A percentile compares a stretch with the other conserved stretches of the same genome.
Conservation (phyloP, 257 asterid genomes). For the Solanum arcanum region DNA sequence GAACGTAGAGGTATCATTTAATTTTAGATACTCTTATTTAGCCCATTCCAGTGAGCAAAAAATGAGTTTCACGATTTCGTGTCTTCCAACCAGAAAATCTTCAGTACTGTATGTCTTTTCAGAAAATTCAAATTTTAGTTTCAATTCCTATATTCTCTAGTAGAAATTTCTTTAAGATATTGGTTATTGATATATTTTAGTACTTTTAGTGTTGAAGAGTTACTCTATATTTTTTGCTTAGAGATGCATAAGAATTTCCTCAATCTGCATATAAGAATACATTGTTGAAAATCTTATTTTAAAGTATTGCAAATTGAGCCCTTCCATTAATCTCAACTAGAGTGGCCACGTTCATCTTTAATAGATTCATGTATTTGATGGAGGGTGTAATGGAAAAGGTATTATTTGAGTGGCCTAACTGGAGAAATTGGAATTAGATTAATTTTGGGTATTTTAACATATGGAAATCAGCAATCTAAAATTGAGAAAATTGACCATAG, state of each 20-base stretch:
- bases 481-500: background rate
- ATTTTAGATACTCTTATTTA: background rate
- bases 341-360: background rate
- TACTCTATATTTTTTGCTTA: accelerated
- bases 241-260: background rate
- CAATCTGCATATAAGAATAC: background rate
- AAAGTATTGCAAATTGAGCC: background rate
- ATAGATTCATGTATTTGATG: background rate
- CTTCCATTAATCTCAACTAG: background rate
- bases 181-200: background rate
- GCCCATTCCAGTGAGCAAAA: background rate
- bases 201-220: background rate
- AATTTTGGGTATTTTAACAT: background rate
- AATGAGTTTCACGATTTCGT: background rate
- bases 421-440: background rate
- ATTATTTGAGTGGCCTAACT: background rate
- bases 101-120: background rate
- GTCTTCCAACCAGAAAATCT: background rate
- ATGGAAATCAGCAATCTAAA: background rate
- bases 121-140: background rate
- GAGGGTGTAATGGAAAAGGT: background rate
- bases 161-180: background rate
- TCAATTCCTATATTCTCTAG: background rate
- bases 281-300: background rate
- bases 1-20: background rate